Conservation (phyloP, 2,329 filamentous ascomycete species). For the Tolypocladium guangdongense region DNA sequence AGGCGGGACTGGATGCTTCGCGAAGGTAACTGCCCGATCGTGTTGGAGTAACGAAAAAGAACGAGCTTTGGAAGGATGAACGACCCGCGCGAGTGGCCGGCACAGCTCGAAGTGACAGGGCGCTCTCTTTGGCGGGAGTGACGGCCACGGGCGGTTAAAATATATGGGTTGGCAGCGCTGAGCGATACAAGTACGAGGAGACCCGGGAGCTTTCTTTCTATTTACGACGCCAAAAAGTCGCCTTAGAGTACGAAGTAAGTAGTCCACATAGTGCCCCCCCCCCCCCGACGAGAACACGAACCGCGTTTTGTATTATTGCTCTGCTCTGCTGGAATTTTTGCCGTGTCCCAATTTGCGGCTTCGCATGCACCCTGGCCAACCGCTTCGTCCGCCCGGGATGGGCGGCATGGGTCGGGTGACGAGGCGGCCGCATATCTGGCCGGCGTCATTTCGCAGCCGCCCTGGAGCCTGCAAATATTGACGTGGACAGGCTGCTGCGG, state of each 20-base stretch:
- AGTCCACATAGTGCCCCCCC: neutral
- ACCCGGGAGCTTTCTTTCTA: neutral
- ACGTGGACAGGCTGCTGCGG: neutral
- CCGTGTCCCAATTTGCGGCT: neutral
- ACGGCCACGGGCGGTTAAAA: neutral
- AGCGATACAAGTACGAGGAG: neutral
- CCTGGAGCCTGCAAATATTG: neutral
- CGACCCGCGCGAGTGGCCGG: neutral
- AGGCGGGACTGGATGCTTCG: constrained; percentile 29
- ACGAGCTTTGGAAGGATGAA: neutral
- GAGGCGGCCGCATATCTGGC: constrained; percentile 1
- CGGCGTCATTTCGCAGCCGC: neutral
- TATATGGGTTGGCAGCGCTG: neutral
- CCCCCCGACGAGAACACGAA: neutral
- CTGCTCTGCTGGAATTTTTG: neutral
- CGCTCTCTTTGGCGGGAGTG: neutral
- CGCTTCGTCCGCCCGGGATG: neutral
- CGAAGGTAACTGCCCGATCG: constrained; percentile 9
- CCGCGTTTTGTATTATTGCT: neutral
- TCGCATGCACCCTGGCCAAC: neutral
- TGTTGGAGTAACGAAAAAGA: neutral
- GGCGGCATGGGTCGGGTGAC: neutral
- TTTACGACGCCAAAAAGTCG: neutral
- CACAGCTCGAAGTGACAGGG: neutral
- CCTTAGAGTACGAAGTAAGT: too few species aligned